Evolutionary conservation across 495 filamentous ascomycete species (phyloP).

Genomic region (Lindgomyces ingoldianus): DNA sequence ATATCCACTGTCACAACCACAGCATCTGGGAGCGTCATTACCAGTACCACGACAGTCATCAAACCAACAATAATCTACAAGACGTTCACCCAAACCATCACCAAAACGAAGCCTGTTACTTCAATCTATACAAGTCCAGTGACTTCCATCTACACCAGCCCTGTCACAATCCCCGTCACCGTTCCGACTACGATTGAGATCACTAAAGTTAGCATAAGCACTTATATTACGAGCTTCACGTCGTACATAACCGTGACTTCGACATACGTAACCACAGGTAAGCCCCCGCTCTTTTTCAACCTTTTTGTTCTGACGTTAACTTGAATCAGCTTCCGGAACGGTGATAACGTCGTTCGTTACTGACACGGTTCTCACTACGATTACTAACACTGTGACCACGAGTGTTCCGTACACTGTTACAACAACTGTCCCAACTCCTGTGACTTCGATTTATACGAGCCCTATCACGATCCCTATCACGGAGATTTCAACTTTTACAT

Average conservation of each 20-base stretch:
- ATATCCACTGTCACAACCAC: neutral
- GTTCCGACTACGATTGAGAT: neutral
- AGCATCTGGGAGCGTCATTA: neutral
- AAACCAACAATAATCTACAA: neutral
- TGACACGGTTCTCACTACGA: neutral
- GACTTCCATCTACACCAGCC: constrained; percentile 1
- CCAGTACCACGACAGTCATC: neutral
- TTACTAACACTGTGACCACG: neutral
- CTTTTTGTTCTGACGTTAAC: neutral
- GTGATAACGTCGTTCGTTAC: neutral
- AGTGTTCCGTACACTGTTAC: neutral
- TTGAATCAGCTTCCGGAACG: constrained; percentile 3
- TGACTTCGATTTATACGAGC: neutral
- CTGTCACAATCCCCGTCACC: neutral
- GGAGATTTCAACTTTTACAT: neutral
- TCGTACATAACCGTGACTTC: neutral
- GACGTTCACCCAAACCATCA: neutral
- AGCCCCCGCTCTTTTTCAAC: neutral
- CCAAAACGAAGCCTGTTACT: neutral
- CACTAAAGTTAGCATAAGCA: neutral
- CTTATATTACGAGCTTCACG: constrained; percentile 14
- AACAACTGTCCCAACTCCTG: neutral
- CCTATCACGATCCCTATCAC: neutral
- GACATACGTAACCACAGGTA: neutral
- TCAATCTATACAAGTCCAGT: neutral